Evolutionary conservation across 1,139 yeast species (phyloP).

Genomic region (Geotrichum restrictum): DNA sequence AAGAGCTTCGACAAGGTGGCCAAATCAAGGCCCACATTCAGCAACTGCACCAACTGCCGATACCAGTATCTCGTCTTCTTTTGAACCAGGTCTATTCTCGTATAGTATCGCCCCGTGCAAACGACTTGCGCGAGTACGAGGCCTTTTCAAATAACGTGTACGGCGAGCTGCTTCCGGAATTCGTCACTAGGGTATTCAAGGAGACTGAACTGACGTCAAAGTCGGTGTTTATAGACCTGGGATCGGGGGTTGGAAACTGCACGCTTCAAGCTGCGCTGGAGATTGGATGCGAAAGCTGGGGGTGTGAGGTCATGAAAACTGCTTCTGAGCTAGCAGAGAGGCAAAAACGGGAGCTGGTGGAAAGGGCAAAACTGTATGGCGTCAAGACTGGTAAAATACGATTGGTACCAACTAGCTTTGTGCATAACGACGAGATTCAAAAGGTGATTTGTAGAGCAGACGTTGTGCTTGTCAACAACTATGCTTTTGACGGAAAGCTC

Average conservation of each 20-base stretch:
- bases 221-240: constrained; percentile 72
- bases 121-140: constrained; percentile 62
- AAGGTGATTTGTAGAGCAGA: constrained; percentile 58
- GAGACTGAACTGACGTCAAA: constrained; percentile 55
- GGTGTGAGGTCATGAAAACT: constrained; percentile 83
- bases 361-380: constrained; percentile 62
- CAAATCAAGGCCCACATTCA: constrained; percentile 40
- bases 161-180: constrained; percentile 82
- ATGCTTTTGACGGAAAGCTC: constrained; percentile 69
- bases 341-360: constrained; percentile 57
- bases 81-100: constrained; percentile 70
- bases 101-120: constrained; percentile 70
- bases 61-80: constrained; percentile 61
- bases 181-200: constrained; percentile 63
- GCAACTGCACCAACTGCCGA: constrained; percentile 46
- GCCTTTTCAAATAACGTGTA: constrained; percentile 90
- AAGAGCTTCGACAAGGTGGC: constrained; percentile 36
- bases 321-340: constrained; percentile 65
- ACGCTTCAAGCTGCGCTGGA: constrained; percentile 86
- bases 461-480: constrained; percentile 75
- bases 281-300: constrained; percentile 78
- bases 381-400: constrained; percentile 52
- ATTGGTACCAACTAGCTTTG: constrained; percentile 65
- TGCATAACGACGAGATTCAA: constrained; percentile 56
- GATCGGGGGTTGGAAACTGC: constrained; percentile 93